Base-by-base conservation (phyloP, 192 early-diverging fungal genomes). In the Martensiomyces pterosporus region DNA sequence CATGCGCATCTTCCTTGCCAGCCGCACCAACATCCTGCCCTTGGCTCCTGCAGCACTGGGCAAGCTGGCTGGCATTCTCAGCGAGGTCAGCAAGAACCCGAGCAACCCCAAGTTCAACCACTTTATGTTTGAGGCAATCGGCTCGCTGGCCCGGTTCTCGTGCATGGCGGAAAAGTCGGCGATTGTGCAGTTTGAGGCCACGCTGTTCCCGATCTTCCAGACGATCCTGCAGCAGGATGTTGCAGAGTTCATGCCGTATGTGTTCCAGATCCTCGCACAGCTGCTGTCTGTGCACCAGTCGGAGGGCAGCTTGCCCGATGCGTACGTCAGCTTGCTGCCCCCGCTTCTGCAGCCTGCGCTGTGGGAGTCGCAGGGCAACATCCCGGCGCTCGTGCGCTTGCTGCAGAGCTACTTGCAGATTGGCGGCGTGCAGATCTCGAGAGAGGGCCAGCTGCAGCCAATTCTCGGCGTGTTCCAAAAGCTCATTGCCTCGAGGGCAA, bases 41-140 rank as follows among this genome's bases (percentile, higher is more conserved):
- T 75, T 80, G 47, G 90, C 83, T 16, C 80, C 79, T 27, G 77
- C 85, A 3, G 76, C 93, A 27, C 79, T 95, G 57, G 73, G 34
- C 27, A 80, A 87, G 37, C 63, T 97, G 55, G 92, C 85, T 1
- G 69, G 64, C 16, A 89, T 97, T 40, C 78, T 97, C 52, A 75
- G 75, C 13, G 79, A 85, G 41, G 87, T 99, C 8, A 86, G 87
- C 69, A 82, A 85, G 57, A 99, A 99, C 64, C 97, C 97, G 24
- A 90, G 87, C 67, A 98, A 99, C 68, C 94, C 97, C 1, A 85
- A 82, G 27, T 99, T 99, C 85, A 98, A 89, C 65, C 94, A 99
- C 72, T 99, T 84, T 69, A 67, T 89, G 39, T 99, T 99, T 64
- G 97, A 99, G 66, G 80, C 89, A 16, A 76, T 99, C 45, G 91